phyloP scores from a whole-genome alignment of 2,329 filamentous ascomycete genomes.

The Neopestalotiopsis rosae region DNA sequence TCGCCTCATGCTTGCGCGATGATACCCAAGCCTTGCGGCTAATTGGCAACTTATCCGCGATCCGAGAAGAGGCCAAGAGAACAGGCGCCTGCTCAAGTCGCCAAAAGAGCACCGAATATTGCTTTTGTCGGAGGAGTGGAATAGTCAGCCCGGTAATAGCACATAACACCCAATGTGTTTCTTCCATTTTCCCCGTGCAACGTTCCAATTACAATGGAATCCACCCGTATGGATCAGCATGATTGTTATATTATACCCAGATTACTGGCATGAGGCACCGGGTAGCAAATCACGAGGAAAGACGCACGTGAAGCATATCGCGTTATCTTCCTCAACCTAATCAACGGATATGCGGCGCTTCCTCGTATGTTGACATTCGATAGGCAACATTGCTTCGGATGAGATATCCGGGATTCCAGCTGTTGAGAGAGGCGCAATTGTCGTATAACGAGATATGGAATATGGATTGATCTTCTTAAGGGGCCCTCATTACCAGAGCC shows the following conservation, averaged over 20 bases:
- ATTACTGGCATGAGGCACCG: background rate
- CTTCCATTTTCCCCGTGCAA: background rate
- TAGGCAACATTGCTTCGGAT: constrained; percentile 7
- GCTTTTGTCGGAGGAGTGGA: background rate
- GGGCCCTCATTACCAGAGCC: background rate
- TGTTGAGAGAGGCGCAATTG: background rate
- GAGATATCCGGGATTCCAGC: background rate
- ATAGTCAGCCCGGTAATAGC: background rate
- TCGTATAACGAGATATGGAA: background rate
- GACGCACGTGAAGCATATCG: background rate
- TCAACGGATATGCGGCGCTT: background rate
- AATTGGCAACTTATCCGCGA: constrained; percentile 11
- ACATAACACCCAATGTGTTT: background rate
- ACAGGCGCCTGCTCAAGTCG: background rate
- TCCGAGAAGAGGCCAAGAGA: background rate
- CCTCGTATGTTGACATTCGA: constrained; percentile 14
- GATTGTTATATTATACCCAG: background rate
- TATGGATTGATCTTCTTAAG: background rate
- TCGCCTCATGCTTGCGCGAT: background rate
- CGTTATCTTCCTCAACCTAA: background rate
- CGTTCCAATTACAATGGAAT: background rate
- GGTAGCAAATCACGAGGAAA: background rate
- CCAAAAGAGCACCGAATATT: background rate
- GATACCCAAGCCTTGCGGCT: constrained; percentile 7
- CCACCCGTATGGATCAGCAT: background rate